Base-by-base conservation (phyloP, 441 rosid genomes). In the Rhodomyrtus psidioides region DNA sequence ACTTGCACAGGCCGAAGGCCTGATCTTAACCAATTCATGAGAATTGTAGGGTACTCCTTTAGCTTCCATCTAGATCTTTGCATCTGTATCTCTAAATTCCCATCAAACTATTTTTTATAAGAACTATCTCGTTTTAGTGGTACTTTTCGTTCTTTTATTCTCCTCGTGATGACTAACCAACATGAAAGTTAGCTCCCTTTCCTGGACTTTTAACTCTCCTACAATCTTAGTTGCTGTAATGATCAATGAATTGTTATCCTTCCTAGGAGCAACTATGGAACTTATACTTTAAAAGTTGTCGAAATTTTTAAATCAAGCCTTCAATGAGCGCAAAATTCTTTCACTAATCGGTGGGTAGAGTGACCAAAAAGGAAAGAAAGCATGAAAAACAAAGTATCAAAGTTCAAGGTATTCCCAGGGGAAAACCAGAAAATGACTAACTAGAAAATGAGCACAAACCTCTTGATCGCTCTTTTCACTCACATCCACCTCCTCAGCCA, bases 401-500 rank as follows among this genome's bases (percentile, higher is more conserved):
- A 34, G 39, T 30, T 65, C 12, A 34, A 65, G 76, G 76, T 34
- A 19, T 10, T 17, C 24, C 42, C 4, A 15, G 4, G 6, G 79
- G 49, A 39, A 70, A 70, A 34, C 16, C 79, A 70, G 49, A 70
- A 44, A 70, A 70, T 70, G 10, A 55, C 44, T 65, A 34, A 65
- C 7, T 19, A 34, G 30, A 82, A 3, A 12, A 54, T n/a, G 28
- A 53, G 24, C 10, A 58, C 90, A 60, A 86, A 92, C 95, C 94
- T 92, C 88, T 83, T 86, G 81, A 86, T 65, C 79, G 12, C 16
- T 6, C 79, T 24, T 86, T 82, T 10, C 56, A 56, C 83, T 53
- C 17, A 90, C 85, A 53, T 89, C 94, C 76, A 54, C 86, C 86
- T 70, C 87, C 75, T 85, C 85, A 23, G 83, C 89, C 90, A 85